Base-by-base conservation (phyloP, 371 early-diverging fungal genomes). In the Mucor plumbeus region DNA sequence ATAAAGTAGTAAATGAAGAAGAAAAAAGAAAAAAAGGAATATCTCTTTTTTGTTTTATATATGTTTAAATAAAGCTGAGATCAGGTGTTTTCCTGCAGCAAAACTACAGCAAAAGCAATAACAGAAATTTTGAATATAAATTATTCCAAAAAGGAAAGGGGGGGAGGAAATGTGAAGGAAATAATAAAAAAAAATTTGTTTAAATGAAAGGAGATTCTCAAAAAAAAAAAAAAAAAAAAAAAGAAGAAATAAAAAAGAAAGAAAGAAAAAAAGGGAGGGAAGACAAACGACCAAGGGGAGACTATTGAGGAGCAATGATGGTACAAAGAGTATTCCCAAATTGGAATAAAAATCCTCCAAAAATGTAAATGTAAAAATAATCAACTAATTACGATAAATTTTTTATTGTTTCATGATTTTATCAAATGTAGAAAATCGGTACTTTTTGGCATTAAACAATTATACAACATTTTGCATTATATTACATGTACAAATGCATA, bases 321-420 rank as follows among this genome's bases (percentile, higher is more conserved):
- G 50, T 26, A 50, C 50, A 50, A 50, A 50, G 26, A 10, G 21
- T 19, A 11, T 47, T 63, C 21, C 56, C 56, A 55, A 57, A 58
- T 57, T 43, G 41, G 44, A 58, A 13, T 10, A 40, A 35, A 44
- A 39, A 53, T 39, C 55, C 61, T 36, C 67, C 67, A 21, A 43
- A 67, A 67, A 54, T 61, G 67, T 67, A 61, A 21, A 61, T 55
- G 47, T 35, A 61, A 67, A 61, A 66, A 67, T 54, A 63, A 47
- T 47, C 50, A 50, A 50, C 50, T 26, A 26, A 26, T 26, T 26
- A 26, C 26, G 26, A 26, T 26, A 21, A 50, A 50, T 50, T 63
- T 44, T 36, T 41, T 21, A 50, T 14, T 54, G 63, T 48, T 63
- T 63, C 63, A 63, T 36, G 31, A 33, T 35, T 14, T 15, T 17